Evolutionary conservation across 305 asterid species (phyloP), one percentile per base, ranked within the genome.

Genomic region (Nicotiana rustica): DNA sequence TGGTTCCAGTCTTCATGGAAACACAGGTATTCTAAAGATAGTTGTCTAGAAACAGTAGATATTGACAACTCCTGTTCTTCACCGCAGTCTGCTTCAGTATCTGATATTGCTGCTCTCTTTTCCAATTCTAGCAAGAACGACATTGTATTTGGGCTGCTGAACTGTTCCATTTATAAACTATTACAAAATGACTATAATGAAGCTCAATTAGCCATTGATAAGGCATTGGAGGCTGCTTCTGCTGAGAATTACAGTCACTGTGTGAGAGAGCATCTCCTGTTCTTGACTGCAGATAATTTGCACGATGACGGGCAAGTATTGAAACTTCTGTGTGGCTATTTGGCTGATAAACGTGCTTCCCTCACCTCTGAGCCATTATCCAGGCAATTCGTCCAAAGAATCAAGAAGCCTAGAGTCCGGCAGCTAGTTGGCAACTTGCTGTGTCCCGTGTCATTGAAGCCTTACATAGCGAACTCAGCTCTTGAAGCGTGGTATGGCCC

Each of bases 401-500:
- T 90, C 25, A 78, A 87, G 85, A 88, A 85, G 79, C 91, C 87
- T 25, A 81, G 86, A 70, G 85, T 82, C 71, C 82, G 75, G 75
- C 87, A 86, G 21, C 88, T 88, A 47, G 85, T 84, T 5, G 33
- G 85, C 85, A 88, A 86, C 82, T 64, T 88, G 84, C 35, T 90
- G 69, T 67, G 77, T 67, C 91, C 87, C 6, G 75, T 84, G 35
- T 87, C 89, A 25, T 82, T 84, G 3, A 85, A 90, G 70, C 84
- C 86, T 17, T 80, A 88, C 69, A 44, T 84, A 81, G 67, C 86
- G 85, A 86, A 85, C 85, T 56, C 80, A 55, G 79, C 83, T 76
- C 86, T 88, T 84, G 89, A 88, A 84, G 77, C 83, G 65, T 88
- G 84, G 87, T 67, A 80, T 7, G 88, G 90, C 35, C 85, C 85